phyloP scores from a whole-genome alignment of 1,284 basidiomycete genomes.

The Irpex sp. region DNA sequence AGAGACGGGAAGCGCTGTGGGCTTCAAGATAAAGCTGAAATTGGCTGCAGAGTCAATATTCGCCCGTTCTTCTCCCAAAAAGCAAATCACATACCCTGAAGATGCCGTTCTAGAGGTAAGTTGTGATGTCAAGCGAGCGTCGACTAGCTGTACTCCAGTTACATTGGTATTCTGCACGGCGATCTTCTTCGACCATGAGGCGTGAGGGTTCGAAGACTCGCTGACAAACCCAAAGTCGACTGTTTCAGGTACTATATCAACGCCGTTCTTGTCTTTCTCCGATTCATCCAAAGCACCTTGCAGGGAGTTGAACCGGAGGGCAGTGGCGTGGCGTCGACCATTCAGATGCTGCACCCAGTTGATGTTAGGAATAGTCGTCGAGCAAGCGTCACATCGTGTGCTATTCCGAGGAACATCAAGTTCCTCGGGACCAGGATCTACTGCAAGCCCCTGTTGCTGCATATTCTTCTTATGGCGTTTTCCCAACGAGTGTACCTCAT shows the following conservation, averaged over 20 bases:
- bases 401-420: neutral
- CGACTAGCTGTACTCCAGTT: conserved; percentile 21
- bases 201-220: conserved; percentile 20
- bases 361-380: too few species aligned
- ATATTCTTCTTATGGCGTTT: conserved; percentile 2
- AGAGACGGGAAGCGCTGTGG: neutral
- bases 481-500: conserved; percentile 1
- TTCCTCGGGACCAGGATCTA: conserved; percentile 9
- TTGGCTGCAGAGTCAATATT: too few species aligned
- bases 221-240: conserved; percentile 31
- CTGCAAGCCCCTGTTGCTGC: neutral
- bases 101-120: neutral
- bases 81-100: too few species aligned
- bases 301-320: conserved; percentile 6
- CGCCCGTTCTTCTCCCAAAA: too few species aligned
- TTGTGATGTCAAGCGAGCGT: conserved; percentile 4
- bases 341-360: conserved; percentile 4
- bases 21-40: neutral
- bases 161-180: conserved; percentile 24
- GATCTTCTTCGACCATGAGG: conserved; percentile 7
- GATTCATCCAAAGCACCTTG: conserved; percentile 8
- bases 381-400: conserved; percentile 9
- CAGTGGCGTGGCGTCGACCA: conserved; percentile 1
- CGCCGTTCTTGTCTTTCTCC: conserved; percentile 13
- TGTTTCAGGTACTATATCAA: conserved; percentile 7